Percentiles rank a stretch among this genome's conserved stretches.
These are phyloP conservation scores for Russula foetens DNA, from an alignment of 768 basidiomycete genomes.

Conservation along the genomic window DNA sequence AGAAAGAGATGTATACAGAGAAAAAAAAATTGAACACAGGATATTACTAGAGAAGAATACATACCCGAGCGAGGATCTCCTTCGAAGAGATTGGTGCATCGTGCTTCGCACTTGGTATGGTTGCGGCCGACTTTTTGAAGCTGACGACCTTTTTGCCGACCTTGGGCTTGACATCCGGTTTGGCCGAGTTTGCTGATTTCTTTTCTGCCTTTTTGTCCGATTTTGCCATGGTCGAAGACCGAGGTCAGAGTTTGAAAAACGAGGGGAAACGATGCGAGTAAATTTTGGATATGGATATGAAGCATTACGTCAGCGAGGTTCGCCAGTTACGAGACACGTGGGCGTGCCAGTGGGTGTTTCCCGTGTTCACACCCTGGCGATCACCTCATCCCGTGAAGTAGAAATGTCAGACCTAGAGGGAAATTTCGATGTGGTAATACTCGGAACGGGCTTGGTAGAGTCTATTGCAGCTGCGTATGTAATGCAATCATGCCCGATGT, in stretches of 20 bases:
- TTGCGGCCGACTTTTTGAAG: constrained; percentile 18
- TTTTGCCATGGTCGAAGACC: constrained; percentile 32
- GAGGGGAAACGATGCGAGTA: constrained; percentile 18
- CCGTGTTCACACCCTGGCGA: no score
- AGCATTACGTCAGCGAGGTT: constrained; percentile 11
- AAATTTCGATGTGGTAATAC: constrained; percentile 57
- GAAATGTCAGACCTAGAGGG: constrained; percentile 14
- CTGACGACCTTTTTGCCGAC: constrained; percentile 31
- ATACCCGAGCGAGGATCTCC: constrained; percentile 36
- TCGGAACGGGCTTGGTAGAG: constrained; percentile 78
- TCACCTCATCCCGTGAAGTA: not conserved
- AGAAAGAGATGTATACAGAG: not conserved
- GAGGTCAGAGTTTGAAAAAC: constrained; percentile 3
- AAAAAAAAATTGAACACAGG: not conserved
- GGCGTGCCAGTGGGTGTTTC: no score
- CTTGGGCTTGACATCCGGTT: constrained; percentile 28
- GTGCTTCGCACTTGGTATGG: constrained; percentile 21
- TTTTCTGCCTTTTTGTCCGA: constrained; percentile 34
- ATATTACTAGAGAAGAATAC: not conserved
- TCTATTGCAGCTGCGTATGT: constrained; percentile 87
- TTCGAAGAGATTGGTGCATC: constrained; percentile 31
- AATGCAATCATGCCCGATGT: not conserved
- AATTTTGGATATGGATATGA: constrained; percentile 5
- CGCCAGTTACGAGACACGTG: no score
- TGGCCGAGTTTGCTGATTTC: constrained; percentile 26